phyloP scores from a whole-genome alignment of 1,284 basidiomycete genomes.

The Trichosporon inkin region DNA sequence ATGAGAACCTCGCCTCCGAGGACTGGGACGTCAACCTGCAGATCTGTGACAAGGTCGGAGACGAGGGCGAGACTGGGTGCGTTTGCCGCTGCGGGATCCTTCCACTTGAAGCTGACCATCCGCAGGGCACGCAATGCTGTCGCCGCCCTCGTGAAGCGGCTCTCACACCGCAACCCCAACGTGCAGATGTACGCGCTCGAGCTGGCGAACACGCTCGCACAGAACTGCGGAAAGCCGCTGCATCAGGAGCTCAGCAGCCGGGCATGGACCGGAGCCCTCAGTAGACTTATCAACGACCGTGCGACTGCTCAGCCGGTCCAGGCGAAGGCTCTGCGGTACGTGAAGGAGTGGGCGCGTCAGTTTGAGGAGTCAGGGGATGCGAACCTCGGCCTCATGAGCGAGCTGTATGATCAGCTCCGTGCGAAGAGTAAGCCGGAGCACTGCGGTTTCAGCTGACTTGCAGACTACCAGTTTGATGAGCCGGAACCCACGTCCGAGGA shows the following conservation, averaged over 20 bases:
- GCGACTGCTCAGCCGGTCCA: slow-evolving; percentile 86
- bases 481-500: slow-evolving; percentile 55
- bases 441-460: background rate
- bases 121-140: slow-evolving; percentile 79
- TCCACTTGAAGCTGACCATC: background rate
- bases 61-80: slow-evolving; percentile 78
- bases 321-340: slow-evolving; percentile 65
- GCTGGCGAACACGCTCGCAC: slow-evolving; percentile 77
- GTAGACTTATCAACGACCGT: slow-evolving; percentile 80
- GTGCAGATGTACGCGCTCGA: slow-evolving; percentile 92
- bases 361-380: slow-evolving; percentile 65
- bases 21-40: slow-evolving; percentile 95
- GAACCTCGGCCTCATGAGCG: slow-evolving; percentile 83
- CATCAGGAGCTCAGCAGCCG: slow-evolving; percentile 84
- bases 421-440: slow-evolving; percentile 62
- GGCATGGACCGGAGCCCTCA: slow-evolving; percentile 83
- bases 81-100: slow-evolving; percentile 28
- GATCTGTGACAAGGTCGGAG: slow-evolving; percentile 92
- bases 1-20: slow-evolving; percentile 88
- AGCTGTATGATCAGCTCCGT: slow-evolving; percentile 77
- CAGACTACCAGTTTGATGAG: slow-evolving; percentile 57
- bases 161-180: slow-evolving; percentile 90
- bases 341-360: slow-evolving; percentile 81
- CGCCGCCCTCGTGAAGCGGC: slow-evolving; percentile 78
- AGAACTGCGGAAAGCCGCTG: slow-evolving; percentile 80